Evolutionary conservation across 495 filamentous ascomycete species (phyloP), one percentile per base, ranked within the genome.

Genomic region (Acidiella bohemica): DNA sequence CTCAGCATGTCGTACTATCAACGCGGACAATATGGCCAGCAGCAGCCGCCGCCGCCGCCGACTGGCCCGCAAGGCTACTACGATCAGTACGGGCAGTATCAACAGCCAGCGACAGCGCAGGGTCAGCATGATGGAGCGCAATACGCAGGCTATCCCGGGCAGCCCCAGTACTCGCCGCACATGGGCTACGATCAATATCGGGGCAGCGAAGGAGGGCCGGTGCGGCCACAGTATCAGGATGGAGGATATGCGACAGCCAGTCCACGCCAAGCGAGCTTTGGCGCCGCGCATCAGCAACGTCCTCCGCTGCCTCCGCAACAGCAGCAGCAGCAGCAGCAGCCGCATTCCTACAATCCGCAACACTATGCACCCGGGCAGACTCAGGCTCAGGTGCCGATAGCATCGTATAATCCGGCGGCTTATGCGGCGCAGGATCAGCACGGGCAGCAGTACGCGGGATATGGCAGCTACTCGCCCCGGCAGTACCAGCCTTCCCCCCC

Each of bases 331-430:
- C n/a, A n/a, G n/a, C 36, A 43, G 24, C 46, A 49, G 33, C 58
- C 67, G 18, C 28, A 32, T 11, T 62, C 73, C 1, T 94, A 94
- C 59, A 92, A 93, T 49, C 86, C 87, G 1, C 83, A 86, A 58
- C 64, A 80, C 37, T 95, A 85, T 56, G 73, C 68, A 32, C 64
- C 73, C 7, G 25, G 7, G 32, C 72, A 13, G 30, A 39, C 39
- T 25, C 29, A 22, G 9, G 16, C 23, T 18, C 42, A 49, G 22
- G 29, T 22, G 17, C 31, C 22, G 4, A 37, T 36, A 24, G 21
- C 28, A 14, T 63, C 62, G 53, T 67, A 56, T 62, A 73, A 61
- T 51, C 70, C 54, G 20, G 63, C 56, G 53, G 44, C 39, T 23
- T 60, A 45, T 49, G 51, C 49, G 18, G n/a, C n/a, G n/a, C n/a